phyloP scores from a whole-genome alignment of 31 red algal species.

The Asparagopsis taxiformis region DNA sequence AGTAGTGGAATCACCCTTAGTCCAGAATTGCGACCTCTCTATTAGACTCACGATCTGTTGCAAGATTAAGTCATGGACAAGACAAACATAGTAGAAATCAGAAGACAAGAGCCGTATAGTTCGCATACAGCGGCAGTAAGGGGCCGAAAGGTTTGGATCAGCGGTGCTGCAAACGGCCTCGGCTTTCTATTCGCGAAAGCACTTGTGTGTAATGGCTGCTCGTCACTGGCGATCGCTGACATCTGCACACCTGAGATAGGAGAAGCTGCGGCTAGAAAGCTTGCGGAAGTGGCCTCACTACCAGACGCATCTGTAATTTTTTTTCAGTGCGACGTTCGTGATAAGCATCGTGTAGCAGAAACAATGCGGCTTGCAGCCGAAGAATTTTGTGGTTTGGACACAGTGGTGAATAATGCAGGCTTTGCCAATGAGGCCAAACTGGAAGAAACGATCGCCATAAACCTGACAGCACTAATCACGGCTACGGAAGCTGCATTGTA shows the following conservation, averaged over 20 bases:
- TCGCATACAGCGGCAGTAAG: background rate
- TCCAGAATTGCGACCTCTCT: too few species aligned
- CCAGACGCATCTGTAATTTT: background rate
- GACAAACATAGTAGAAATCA: background rate
- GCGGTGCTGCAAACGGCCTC: slow-evolving; percentile 8
- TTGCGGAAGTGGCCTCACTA: background rate
- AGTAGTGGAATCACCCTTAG: too few species aligned
- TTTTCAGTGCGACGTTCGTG: slow-evolving; percentile 9
- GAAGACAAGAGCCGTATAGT: background rate
- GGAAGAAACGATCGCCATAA: background rate
- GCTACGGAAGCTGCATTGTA: slow-evolving; percentile 27
- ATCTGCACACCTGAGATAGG: background rate
- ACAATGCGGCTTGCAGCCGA: slow-evolving; percentile 6
- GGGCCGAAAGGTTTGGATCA: slow-evolving; percentile 10
- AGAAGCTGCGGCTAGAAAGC: background rate
- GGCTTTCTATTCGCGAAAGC: background rate
- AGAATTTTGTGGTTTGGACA: slow-evolving; percentile 23
- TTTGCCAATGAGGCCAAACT: slow-evolving; percentile 1
- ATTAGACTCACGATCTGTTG: too few species aligned
- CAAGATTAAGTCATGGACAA: too few species aligned
- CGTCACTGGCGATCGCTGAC: background rate
- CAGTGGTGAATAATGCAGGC: slow-evolving; percentile 33
- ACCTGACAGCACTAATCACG: background rate
- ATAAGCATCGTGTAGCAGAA: background rate
- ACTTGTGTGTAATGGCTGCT: background rate